Evolutionary conservation across 345 rosid species (phyloP), one percentile per base, ranked within the genome.

Genomic region (Firmiana major): DNA sequence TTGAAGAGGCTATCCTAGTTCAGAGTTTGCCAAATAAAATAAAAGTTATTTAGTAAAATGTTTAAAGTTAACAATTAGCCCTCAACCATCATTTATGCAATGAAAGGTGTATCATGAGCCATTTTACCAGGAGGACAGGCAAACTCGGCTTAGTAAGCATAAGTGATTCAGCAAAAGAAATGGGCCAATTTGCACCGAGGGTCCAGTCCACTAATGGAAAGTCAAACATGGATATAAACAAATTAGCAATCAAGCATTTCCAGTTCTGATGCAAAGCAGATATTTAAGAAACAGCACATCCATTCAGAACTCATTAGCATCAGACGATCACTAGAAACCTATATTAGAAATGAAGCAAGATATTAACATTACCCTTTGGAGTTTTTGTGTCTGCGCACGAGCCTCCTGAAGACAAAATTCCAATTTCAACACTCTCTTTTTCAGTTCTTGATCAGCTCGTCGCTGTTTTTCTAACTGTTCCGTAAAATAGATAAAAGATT

Each of bases 361-460:
- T 28, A 55, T 53, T 3, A 76, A 46, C 28, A 70, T 79, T 84
- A 90, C 99, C 92, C 93, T 84, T 24, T 88, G 96, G 55, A 93
- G 96, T 81, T 89, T 95, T 78, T 91, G 85, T 21, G 90, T 89
- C 86, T 90, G 98, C 75, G 91, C 74, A 77, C 89, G 94, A 67
- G 96, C 89, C 82, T 95, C 97, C 28, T 92, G 98, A 70, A 93
- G 94, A 87, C 93, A 93, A 81, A 95, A 93, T 70, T 93, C 99
- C 84, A 95, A 76, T 86, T 89, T 95, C 88, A 93, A 77, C 65
- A 92, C 97, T 75, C 90, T 88, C 91, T 90, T 95, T 74, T 89
- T 95, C 54, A 92, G 87, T 76, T 95, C 98, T 77, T 93, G 98
- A 85, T 90, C 97, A 55, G 89, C 87, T 79, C 91, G 85, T n/a